Evolutionary conservation across 2,329 filamentous ascomycete genomes (phyloP).

Genomic region (Alternaria sp.): DNA sequence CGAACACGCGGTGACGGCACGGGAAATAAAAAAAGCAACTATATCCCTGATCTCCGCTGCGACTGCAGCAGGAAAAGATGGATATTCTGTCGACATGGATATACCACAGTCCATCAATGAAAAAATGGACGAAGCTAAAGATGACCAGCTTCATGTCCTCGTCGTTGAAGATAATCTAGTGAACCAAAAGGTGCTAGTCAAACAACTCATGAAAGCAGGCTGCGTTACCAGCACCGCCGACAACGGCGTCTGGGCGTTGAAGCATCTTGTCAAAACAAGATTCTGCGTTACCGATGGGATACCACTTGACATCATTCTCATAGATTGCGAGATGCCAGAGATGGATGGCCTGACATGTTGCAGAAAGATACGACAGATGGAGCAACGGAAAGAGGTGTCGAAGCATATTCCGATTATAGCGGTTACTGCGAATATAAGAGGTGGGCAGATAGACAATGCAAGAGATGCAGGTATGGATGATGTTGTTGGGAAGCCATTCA

Average conservation of each 20-base stretch:
- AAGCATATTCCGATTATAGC: constrained; percentile 48
- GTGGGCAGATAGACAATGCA: constrained; percentile 45
- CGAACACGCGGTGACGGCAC: background rate
- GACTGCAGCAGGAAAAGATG: background rate
- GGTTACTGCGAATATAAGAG: constrained; percentile 49
- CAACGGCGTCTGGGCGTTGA: constrained; percentile 45
- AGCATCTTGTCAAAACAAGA: constrained; percentile 31
- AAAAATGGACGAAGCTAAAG: background rate
- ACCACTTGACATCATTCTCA: constrained; percentile 44
- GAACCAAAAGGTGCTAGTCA: constrained; percentile 47
- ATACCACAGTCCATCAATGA: background rate
- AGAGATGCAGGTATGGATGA: constrained; percentile 48
- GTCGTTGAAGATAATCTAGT: constrained; percentile 51
- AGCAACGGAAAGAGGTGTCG: constrained; percentile 25
- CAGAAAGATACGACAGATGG: constrained; percentile 44
- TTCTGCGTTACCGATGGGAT: constrained; percentile 22
- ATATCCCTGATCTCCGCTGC: background rate
- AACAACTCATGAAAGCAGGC: constrained; percentile 45
- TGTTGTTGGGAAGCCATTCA: constrained; percentile 48
- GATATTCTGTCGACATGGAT: background rate
- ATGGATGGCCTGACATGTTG: constrained; percentile 51
- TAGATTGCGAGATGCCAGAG: constrained; percentile 52
- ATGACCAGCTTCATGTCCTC: constrained; percentile 34
- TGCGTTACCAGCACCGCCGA: constrained; percentile 42
- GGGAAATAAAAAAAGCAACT: background rate